These are phyloP conservation scores for Ecytonucleospora hepatopenaei DNA, from an alignment of 371 early-diverging fungal genomes.

Conservation along the genomic window DNA sequence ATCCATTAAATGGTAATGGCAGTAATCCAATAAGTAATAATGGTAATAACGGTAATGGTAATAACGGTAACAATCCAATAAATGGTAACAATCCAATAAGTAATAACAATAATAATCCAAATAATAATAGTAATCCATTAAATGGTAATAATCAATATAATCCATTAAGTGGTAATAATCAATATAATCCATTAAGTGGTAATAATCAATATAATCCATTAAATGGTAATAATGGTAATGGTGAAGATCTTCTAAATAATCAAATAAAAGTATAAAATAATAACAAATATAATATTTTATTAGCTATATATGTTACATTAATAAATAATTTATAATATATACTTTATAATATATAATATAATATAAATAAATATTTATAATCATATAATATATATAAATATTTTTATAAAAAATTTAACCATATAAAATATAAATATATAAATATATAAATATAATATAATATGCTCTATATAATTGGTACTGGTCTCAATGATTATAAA, in stretches of 20 bases:
- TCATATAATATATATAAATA: too few species aligned
- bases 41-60: neutral
- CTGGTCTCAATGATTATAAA: slow-evolving; percentile 85
- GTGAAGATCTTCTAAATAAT: too few species aligned
- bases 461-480: slow-evolving; percentile 79
- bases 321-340: too few species aligned
- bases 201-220: neutral
- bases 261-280: too few species aligned
- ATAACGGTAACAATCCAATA: neutral
- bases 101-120: neutral
- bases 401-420: too few species aligned
- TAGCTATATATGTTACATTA: too few species aligned
- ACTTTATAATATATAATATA: too few species aligned
- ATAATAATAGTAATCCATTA: neutral
- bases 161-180: neutral
- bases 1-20: neutral
- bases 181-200: neutral
- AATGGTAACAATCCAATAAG: neutral
- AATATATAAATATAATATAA: too few species aligned
- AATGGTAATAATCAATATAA: neutral
- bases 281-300: too few species aligned
- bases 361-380: too few species aligned
- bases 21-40: neutral
- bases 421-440: too few species aligned
- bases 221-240: neutral